These are phyloP conservation scores for Roridomyces roridus DNA, from an alignment of 768 basidiomycete species.

Conservation along the genomic window DNA sequence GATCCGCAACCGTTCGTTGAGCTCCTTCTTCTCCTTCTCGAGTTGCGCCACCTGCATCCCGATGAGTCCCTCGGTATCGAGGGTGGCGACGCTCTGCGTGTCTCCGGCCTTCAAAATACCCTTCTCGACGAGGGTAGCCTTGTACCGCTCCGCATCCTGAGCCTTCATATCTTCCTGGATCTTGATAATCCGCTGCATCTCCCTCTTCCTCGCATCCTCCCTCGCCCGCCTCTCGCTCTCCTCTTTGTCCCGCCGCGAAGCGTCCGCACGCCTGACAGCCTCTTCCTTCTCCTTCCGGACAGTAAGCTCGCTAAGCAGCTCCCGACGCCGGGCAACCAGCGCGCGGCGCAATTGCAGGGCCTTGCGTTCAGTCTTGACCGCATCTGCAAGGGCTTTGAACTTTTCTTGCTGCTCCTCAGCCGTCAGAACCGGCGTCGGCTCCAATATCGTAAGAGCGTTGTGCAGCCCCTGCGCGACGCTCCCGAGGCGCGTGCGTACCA, in stretches of 20 bases:
- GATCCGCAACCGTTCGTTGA: conserved; percentile 81
- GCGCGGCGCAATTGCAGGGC: conserved; percentile 79
- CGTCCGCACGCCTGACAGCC: conserved; percentile 76
- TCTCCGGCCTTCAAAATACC: conserved; percentile 55
- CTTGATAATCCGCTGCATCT: conserved; percentile 66
- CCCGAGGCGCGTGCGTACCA: conserved; percentile 80
- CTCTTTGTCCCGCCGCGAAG: conserved; percentile 67
- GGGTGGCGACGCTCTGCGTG: conserved; percentile 78
- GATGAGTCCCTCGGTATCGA: conserved; percentile 88
- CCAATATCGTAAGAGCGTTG: conserved; percentile 65
- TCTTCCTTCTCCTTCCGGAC: conserved; percentile 91
- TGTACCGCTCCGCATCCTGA: conserved; percentile 90
- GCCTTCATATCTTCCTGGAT: conserved; percentile 81
- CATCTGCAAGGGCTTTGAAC: conserved; percentile 63
- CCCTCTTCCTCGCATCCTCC: conserved; percentile 69
- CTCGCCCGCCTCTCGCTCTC: conserved; percentile 65
- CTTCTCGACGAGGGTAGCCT: conserved; percentile 80
- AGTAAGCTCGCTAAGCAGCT: conserved; percentile 82
- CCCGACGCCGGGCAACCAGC: conserved; percentile 83
- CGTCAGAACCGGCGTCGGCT: conserved; percentile 46
- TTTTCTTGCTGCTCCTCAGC: conserved; percentile 64
- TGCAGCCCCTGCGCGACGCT: conserved; percentile 77
- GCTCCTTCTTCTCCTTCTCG: conserved; percentile 94
- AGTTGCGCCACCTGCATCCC: conserved; percentile 92
- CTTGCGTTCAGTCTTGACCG: conserved; percentile 77